Evolutionary conservation across 2,329 filamentous ascomycete species (phyloP).

Genomic region (Trichoderma koningii): DNA sequence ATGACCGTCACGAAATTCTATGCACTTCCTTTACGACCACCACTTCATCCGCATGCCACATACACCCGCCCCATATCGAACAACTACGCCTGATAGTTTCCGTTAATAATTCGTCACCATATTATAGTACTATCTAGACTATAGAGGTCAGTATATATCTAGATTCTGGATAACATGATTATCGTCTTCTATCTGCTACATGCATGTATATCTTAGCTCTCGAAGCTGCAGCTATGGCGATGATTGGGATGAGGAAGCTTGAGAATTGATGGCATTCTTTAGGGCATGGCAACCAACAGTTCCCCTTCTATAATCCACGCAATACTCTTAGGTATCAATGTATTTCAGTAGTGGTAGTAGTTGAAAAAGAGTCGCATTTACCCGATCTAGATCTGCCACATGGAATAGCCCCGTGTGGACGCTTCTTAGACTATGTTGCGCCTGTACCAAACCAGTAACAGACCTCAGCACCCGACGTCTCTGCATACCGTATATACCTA

Average conservation of each 20-base stretch:
- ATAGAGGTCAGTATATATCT: constrained; percentile 10
- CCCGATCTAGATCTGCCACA: constrained; percentile 6
- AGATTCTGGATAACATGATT: constrained; percentile 1
- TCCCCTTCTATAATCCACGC: no score
- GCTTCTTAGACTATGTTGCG: not conserved
- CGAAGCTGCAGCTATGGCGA: no score
- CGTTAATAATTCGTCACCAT: not conserved
- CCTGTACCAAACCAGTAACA: no score
- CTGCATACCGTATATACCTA: no score
- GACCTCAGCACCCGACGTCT: no score
- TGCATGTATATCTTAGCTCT: not conserved
- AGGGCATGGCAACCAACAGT: no score
- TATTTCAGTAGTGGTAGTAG: no score
- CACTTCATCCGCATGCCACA: not conserved
- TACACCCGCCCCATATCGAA: not conserved
- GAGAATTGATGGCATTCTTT: no score
- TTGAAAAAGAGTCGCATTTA: not conserved
- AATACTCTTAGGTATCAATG: no score
- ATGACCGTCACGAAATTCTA: constrained; percentile 16
- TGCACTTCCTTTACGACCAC: not conserved
- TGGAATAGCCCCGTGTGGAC: not conserved
- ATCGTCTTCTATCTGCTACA: not conserved
- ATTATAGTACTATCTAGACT: constrained; percentile 8
- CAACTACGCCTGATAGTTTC: not conserved
- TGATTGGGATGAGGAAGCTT: no score